Conservation (phyloP, 2,329 filamentous ascomycete species). For the Nigrospora osmanthi region DNA sequence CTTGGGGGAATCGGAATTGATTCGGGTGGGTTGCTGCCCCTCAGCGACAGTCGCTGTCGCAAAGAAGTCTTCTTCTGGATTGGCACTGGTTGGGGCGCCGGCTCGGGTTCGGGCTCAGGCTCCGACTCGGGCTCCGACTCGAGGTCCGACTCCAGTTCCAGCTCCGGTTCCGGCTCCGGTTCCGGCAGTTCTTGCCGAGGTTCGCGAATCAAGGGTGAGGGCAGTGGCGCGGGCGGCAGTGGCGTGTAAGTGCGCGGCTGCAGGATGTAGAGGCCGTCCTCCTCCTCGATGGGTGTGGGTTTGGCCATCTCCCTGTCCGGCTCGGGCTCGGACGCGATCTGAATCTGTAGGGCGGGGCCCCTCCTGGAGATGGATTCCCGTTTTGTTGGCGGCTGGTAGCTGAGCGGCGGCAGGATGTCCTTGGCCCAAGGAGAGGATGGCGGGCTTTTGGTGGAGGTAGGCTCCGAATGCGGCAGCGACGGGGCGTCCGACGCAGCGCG, state of each 20-base stretch:
- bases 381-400: constrained; percentile 8
- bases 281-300: constrained; percentile 15
- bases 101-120: constrained; percentile 11
- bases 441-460: constrained; percentile 13
- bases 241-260: constrained; percentile 53
- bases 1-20: constrained; percentile 46
- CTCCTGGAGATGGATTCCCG: constrained; percentile 7
- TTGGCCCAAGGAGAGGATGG: constrained; percentile 14
- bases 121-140: constrained; percentile 16
- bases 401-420: constrained; percentile 18
- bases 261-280: constrained; percentile 41
- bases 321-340: constrained; percentile 11
- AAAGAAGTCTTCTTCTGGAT: constrained; percentile 34
- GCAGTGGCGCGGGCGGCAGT: constrained; percentile 35
- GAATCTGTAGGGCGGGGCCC: constrained; percentile 9
- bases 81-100: constrained; percentile 6
- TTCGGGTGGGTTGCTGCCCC: constrained; percentile 38
- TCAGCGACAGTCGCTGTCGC: constrained; percentile 46
- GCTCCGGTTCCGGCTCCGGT: constrained; percentile 1
- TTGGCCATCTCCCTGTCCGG: constrained; percentile 8
- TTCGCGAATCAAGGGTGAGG: constrained; percentile 32
- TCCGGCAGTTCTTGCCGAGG: background rate
- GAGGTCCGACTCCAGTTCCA: constrained; percentile 1
- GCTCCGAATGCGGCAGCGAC: constrained; percentile 8
- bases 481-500: constrained; percentile 9